Evolutionary conservation across 2,329 filamentous ascomycete species (phyloP), one percentile per base, ranked within the genome.

Genomic region (Colletotrichum limetticola): DNA sequence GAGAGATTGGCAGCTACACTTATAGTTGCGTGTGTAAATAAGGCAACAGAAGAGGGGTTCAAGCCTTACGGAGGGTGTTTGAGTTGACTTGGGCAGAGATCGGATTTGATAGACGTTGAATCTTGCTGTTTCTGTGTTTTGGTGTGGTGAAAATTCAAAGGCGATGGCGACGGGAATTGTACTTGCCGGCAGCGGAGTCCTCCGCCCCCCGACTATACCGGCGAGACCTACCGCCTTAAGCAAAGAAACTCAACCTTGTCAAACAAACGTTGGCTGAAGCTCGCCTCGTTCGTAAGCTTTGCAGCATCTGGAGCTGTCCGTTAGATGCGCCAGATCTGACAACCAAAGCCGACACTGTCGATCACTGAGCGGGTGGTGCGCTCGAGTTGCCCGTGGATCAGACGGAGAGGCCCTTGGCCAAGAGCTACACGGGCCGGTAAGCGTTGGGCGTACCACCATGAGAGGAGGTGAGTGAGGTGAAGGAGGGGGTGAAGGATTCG

Each of bases 401-500:
- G 68, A 70, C 55, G 62, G n/a, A 56, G 55, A 35, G 22, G 24
- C 28, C 35, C 19, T 35, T 42, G 53, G 66, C 66, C 61, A 69
- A 63, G 59, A 52, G 22, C 42, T 49, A 53, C 60, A 46, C 35
- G 66, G 66, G 19, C 32, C 57, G 58, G 58, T 55, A 46, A 63
- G 59, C 24, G 32, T 42, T 60, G 22, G 5, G 2, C 16, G 58
- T 26, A 8, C 0, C 7, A 2, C 12, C n/a, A 22, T 22, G 42
- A 2, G 42, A 28, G 49, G n/a, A 16, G 16, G 49, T 32, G 62
- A 65, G 22, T 24, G 49, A 53, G 52, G 32, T 28, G 52, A 49
- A 12, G 22, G 8, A 24, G 14, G 22, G 16, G 24, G 14, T n/a
- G n/a, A 57, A 58, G 12, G 55, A 52, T 61, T 28, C 16, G 56